Evolutionary conservation across 1,284 basidiomycete species (phyloP).

Genomic region (Naganishia sp.): DNA sequence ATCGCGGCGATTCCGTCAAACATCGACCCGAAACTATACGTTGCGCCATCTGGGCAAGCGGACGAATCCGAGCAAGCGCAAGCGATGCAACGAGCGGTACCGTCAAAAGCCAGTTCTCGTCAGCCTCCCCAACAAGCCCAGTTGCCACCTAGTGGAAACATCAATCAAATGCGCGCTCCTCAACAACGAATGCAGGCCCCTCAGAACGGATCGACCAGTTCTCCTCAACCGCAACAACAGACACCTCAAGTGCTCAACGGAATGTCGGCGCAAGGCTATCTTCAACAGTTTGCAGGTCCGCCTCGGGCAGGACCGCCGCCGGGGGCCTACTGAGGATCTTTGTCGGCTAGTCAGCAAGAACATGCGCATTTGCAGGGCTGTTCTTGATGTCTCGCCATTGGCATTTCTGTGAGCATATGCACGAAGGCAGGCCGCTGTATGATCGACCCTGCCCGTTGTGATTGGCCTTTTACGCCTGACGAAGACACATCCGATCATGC

Average conservation of each 20-base stretch:
- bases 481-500: no score
- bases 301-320: slow-evolving; percentile 12
- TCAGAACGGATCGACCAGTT: slow-evolving; percentile 10
- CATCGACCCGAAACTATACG: slow-evolving; percentile 92
- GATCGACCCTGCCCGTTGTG: no score
- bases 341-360: neutral
- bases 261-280: slow-evolving; percentile 27
- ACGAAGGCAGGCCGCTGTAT: no score
- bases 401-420: no score
- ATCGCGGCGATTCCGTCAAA: slow-evolving; percentile 91
- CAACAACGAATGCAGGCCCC: slow-evolving; percentile 29
- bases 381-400: no score
- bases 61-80: slow-evolving; percentile 34
- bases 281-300: slow-evolving; percentile 16
- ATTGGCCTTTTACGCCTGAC: no score
- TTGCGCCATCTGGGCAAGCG: slow-evolving; percentile 59
- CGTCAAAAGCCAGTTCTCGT: neutral
- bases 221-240: slow-evolving; percentile 15
- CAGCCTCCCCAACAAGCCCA: slow-evolving; percentile 21
- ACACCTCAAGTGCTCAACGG: slow-evolving; percentile 16
- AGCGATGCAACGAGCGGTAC: slow-evolving; percentile 5
- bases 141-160: slow-evolving; percentile 32
- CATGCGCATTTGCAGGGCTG: neutral
- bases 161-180: slow-evolving; percentile 34
- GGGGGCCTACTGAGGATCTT: slow-evolving; percentile 3